A percentile compares a stretch with the other conserved stretches of the same genome.
These are phyloP conservation scores for Penicillium bialowiezense DNA, from an alignment of 495 filamentous ascomycete genomes.

Conservation along the genomic window DNA sequence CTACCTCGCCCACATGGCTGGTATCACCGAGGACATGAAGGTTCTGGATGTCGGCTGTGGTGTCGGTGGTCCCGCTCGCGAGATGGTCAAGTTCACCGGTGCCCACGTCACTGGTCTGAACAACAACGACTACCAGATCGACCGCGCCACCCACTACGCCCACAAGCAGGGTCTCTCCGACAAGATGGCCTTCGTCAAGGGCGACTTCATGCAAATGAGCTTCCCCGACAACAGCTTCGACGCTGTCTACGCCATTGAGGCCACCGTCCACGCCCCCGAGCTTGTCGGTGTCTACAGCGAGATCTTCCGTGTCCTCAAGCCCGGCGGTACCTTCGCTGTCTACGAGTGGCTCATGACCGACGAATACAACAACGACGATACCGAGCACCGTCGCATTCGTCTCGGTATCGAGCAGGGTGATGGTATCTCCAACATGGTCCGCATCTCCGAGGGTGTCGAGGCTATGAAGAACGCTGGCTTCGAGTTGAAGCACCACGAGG, in stretches of 20 bases:
- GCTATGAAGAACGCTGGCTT: slow-evolving; percentile 92
- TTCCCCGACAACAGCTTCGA: slow-evolving; percentile 92
- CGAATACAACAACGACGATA: slow-evolving; percentile 84
- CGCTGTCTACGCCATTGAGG: slow-evolving; percentile 96
- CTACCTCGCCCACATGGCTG: slow-evolving; percentile 90
- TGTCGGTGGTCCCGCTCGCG: slow-evolving; percentile 94
- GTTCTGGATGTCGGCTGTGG: slow-evolving; percentile 97
- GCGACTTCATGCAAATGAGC: slow-evolving; percentile 99
- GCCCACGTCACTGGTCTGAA: slow-evolving; percentile 89
- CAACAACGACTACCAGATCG: slow-evolving; percentile 99
- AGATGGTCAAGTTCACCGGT: slow-evolving; percentile 94
- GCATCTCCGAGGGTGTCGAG: slow-evolving; percentile 72
- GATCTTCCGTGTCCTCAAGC: slow-evolving; percentile 94
- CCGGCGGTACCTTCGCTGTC: slow-evolving; percentile 92
- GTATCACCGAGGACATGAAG: slow-evolving; percentile 79
- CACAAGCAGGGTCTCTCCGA: slow-evolving; percentile 73
- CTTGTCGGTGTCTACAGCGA: slow-evolving; percentile 93
- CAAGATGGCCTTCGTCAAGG: slow-evolving; percentile 88
- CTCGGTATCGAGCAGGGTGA: slow-evolving; percentile 95
- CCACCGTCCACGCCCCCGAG: slow-evolving; percentile 91
- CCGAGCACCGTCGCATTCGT: slow-evolving; percentile 84
- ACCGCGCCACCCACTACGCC: slow-evolving; percentile 86
- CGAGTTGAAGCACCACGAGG: slow-evolving; percentile 79
- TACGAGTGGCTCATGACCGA: slow-evolving; percentile 99
- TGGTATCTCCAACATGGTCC: slow-evolving; percentile 99